These are phyloP conservation scores for Gossypium arboreum DNA, from an alignment of 345 rosid species.

Conservation along the genomic window DNA sequence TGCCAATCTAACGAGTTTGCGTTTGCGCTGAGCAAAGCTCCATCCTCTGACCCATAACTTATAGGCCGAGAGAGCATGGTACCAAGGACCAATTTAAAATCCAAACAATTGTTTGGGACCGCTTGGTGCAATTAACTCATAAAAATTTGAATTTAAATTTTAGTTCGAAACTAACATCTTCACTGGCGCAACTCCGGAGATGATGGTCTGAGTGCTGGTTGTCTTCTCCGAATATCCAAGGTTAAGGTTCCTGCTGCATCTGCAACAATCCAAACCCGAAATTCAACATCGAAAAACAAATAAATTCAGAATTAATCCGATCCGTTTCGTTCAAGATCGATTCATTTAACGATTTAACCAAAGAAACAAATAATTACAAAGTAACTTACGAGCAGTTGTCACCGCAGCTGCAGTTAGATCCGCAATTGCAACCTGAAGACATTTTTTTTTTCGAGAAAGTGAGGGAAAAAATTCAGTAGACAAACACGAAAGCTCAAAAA, in stretches of 20 bases:
- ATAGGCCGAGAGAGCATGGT: too few relatives aligned
- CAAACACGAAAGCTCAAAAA: background rate
- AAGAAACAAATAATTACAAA: background rate
- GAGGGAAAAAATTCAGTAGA: background rate
- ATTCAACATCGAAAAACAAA: background rate
- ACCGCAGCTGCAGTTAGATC: background rate
- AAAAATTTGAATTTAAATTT: background rate
- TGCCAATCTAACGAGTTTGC: too few relatives aligned
- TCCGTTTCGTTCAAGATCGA: background rate
- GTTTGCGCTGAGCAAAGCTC: too few relatives aligned
- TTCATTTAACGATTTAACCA: background rate
- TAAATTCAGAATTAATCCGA: too few relatives aligned
- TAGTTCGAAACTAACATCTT: background rate
- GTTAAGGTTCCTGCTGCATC: conserved; percentile 11
- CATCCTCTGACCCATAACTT: too few relatives aligned
- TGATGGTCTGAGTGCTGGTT: background rate
- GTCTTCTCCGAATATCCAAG: background rate
- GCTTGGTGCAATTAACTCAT: background rate
- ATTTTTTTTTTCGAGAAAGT: background rate
- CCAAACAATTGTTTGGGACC: background rate
- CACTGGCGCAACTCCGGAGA: conserved; percentile 4
- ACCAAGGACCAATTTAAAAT: too few relatives aligned
- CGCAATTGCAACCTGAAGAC: conserved; percentile 10
- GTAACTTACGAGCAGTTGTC: background rate
- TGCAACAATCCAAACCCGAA: background rate